A percentile compares a stretch with the other conserved stretches of the same genome.
Conservation (phyloP, 805 yeast species). For the Ogataea nonfermentans region DNA sequence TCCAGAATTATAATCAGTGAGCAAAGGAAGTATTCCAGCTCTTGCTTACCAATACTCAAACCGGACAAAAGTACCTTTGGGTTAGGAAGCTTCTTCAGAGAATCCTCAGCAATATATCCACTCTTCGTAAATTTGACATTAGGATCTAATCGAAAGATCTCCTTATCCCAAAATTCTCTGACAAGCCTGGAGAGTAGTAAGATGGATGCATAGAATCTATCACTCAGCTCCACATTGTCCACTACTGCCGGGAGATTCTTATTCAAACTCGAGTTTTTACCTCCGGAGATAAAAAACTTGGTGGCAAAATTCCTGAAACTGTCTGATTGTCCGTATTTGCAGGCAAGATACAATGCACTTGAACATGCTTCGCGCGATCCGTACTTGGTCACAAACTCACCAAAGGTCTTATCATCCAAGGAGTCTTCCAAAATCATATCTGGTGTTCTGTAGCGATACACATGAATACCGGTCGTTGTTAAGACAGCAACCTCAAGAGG, state of each 20-base stretch:
- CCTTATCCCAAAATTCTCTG: slow-evolving; percentile 73
- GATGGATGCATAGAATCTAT: slow-evolving; percentile 86
- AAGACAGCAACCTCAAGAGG: slow-evolving; percentile 77
- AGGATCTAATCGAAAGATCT: slow-evolving; percentile 50
- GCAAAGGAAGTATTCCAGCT: slow-evolving; percentile 67
- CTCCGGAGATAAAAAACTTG: slow-evolving; percentile 51
- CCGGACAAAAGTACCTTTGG: slow-evolving; percentile 41
- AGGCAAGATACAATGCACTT: slow-evolving; percentile 78
- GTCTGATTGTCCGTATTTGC: slow-evolving; percentile 65
- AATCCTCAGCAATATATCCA: slow-evolving; percentile 37
- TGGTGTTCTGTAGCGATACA: slow-evolving; percentile 77
- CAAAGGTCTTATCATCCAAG: slow-evolving; percentile 61
- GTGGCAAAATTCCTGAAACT: slow-evolving; percentile 46
- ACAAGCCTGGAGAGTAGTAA: slow-evolving; percentile 75
- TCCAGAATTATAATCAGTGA: slow-evolving; percentile 68
- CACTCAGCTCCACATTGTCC: slow-evolving; percentile 83
- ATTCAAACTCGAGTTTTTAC: slow-evolving; percentile 46
- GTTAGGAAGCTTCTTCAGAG: slow-evolving; percentile 43
- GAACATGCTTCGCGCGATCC: slow-evolving; percentile 91
- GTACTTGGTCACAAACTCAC: slow-evolving; percentile 70
- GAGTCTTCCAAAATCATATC: slow-evolving; percentile 68
- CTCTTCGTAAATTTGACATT: slow-evolving; percentile 34
- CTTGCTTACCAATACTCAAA: slow-evolving; percentile 44
- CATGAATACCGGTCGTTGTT: slow-evolving; percentile 74
- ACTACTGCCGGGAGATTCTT: slow-evolving; percentile 42